Evolutionary conservation across 495 filamentous ascomycete genomes (phyloP).

Genomic region (Aspergillus steynii): DNA sequence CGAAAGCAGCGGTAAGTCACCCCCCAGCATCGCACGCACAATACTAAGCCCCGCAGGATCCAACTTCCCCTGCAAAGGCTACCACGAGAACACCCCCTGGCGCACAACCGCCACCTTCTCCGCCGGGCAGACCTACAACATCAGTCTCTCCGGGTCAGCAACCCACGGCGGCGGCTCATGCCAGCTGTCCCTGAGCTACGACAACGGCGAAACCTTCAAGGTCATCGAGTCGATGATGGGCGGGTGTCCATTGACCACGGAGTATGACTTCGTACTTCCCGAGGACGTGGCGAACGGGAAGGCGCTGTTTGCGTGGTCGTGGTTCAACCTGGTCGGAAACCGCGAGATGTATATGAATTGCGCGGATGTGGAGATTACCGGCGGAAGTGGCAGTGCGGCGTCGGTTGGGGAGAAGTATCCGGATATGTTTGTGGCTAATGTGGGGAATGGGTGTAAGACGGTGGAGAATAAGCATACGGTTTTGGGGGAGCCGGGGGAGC

Average conservation of each 20-base stretch:
- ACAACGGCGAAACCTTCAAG: constrained; percentile 32
- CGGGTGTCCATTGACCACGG: constrained; percentile 40
- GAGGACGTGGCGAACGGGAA: constrained; percentile 55
- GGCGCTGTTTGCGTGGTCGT: constrained; percentile 57
- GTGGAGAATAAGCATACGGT: constrained; percentile 15
- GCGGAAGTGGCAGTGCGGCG: constrained; percentile 28
- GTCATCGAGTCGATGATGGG: constrained; percentile 44
- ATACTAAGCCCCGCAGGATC: constrained; percentile 29
- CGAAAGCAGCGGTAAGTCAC: constrained; percentile 4
- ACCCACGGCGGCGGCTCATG: constrained; percentile 45
- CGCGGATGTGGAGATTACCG: constrained; percentile 52
- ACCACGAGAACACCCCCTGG: constrained; percentile 35
- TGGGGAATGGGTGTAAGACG: constrained; percentile 33
- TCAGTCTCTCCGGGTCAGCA: constrained; percentile 59
- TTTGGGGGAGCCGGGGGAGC: constrained; percentile 9
- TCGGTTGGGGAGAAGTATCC: constrained; percentile 35
- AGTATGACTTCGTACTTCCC: constrained; percentile 66
- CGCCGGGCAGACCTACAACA: constrained; percentile 57
- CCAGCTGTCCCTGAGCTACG: constrained; percentile 46
- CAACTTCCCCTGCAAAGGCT: constrained; percentile 72
- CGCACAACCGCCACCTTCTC: constrained; percentile 14
- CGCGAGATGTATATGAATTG: constrained; percentile 69
- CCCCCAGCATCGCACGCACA: not conserved
- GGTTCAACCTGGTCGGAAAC: constrained; percentile 59
- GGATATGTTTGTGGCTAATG: constrained; percentile 57